phyloP scores from a whole-genome alignment of 2,329 filamentous ascomycete genomes.

The Alternaria triticina region DNA sequence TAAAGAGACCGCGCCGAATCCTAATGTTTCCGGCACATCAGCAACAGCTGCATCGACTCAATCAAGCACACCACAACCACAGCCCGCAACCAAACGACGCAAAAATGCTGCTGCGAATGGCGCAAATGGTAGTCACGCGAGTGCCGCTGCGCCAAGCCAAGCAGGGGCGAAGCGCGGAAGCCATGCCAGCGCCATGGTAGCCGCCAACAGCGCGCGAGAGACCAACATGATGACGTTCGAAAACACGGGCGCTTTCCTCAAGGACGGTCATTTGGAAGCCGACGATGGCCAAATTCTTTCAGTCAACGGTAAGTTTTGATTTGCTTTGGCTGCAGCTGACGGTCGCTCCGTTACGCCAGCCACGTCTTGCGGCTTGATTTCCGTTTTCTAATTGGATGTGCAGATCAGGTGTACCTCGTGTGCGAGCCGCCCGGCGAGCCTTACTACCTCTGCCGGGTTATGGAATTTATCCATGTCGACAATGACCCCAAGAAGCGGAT shows the following conservation, averaged over 20 bases:
- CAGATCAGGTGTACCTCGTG: conserved; percentile 91
- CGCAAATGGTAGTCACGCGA: conserved; percentile 45
- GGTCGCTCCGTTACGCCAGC: conserved; percentile 36
- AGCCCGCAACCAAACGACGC: conserved; percentile 71
- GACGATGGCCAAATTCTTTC: conserved; percentile 87
- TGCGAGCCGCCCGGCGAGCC: conserved; percentile 97
- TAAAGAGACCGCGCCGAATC: conserved; percentile 43
- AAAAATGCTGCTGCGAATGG: conserved; percentile 67
- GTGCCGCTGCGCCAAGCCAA: conserved; percentile 50
- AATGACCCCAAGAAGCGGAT: conserved; percentile 72
- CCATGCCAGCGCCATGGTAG: conserved; percentile 42
- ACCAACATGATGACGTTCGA: conserved; percentile 92
- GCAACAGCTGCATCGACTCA: conserved; percentile 58
- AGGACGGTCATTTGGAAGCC: conserved; percentile 79
- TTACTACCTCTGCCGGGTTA: conserved; percentile 96
- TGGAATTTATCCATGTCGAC: conserved; percentile 91
- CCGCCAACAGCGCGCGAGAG: conserved; percentile 59
- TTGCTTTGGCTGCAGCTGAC: conserved; percentile 29
- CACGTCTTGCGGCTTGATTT: conserved; percentile 32
- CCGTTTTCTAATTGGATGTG: conserved; percentile 46
- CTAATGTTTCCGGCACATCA: conserved; percentile 62
- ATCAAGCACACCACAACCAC: conserved; percentile 44
- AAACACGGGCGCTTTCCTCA: conserved; percentile 69
- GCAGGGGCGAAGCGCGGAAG: conserved; percentile 40
- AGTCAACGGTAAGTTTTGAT: conserved; percentile 73